Evolutionary conservation across 2,329 filamentous ascomycete species (phyloP).

Genomic region (Mycosphaerelloides madeirae): DNA sequence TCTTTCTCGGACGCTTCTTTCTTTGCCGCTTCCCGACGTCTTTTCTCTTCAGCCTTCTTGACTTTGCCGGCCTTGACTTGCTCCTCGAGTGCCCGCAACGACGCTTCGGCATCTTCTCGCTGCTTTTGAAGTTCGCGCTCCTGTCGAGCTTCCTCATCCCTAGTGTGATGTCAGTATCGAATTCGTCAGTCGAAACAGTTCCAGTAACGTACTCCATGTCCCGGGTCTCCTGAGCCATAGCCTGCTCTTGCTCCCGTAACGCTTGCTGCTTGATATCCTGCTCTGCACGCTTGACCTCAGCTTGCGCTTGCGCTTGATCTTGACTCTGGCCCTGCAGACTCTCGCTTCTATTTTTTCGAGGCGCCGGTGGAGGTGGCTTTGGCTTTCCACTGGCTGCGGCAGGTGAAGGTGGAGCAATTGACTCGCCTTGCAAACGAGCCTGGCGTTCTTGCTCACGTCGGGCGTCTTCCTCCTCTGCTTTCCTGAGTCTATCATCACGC

Average conservation of each 20-base stretch:
- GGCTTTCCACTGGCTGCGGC: slow-evolving; percentile 37
- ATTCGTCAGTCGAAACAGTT: not conserved
- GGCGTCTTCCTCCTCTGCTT: slow-evolving; percentile 91
- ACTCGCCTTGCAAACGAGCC: slow-evolving; percentile 74
- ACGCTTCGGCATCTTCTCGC: slow-evolving; percentile 73
- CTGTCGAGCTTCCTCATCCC: slow-evolving; percentile 67
- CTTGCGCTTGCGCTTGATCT: slow-evolving; percentile 51
- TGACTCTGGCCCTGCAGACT: slow-evolving; percentile 51
- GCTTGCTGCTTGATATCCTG: slow-evolving; percentile 49
- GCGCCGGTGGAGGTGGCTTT: slow-evolving; percentile 62
- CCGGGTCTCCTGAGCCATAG: slow-evolving; percentile 67
- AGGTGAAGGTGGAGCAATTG: slow-evolving; percentile 55
- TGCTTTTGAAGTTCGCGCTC: slow-evolving; percentile 78
- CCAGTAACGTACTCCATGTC: slow-evolving; percentile 71
- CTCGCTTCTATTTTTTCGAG: slow-evolving; percentile 63
- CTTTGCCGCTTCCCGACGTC: slow-evolving; percentile 79
- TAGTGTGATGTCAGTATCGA: slow-evolving; percentile 40
- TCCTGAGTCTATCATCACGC: slow-evolving; percentile 76
- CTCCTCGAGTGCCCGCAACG: slow-evolving; percentile 84
- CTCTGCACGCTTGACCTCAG: slow-evolving; percentile 59
- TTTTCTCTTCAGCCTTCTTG: slow-evolving; percentile 95
- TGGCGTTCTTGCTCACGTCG: slow-evolving; percentile 84
- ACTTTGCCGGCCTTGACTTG: slow-evolving; percentile 90
- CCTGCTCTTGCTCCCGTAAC: slow-evolving; percentile 65
- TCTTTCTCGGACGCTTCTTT: slow-evolving; percentile 88